These are phyloP conservation scores for Fraxinus ornus DNA, from an alignment of 305 asterid species.

Conservation along the genomic window DNA sequence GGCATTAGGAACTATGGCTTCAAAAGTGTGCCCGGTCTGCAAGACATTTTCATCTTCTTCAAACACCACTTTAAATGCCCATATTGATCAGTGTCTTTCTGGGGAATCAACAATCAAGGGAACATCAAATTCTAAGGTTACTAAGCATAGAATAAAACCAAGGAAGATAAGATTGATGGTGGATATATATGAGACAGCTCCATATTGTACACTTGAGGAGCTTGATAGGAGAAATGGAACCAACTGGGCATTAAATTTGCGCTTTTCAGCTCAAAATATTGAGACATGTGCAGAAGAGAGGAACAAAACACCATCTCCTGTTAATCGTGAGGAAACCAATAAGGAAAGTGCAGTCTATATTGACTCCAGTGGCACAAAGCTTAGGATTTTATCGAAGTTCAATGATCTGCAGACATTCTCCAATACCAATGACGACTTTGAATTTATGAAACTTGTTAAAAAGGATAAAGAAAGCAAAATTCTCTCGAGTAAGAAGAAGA, in stretches of 20 bases:
- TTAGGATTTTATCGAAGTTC: slow-evolving; percentile 69
- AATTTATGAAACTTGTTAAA: slow-evolving; percentile 35
- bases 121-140: slow-evolving; percentile 43
- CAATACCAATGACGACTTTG: slow-evolving; percentile 28
- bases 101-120: slow-evolving; percentile 53
- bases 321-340: slow-evolving; percentile 37
- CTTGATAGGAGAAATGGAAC: slow-evolving; percentile 91
- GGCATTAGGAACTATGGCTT: slow-evolving; percentile 69
- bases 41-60: slow-evolving; percentile 85
- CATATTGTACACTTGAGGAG: slow-evolving; percentile 76
- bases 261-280: slow-evolving; percentile 41
- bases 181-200: slow-evolving; percentile 73
- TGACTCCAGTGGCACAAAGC: slow-evolving; percentile 76
- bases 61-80: slow-evolving; percentile 95
- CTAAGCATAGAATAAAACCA: slow-evolving; percentile 72
- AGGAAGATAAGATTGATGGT: slow-evolving; percentile 68
- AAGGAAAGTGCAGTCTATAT: slow-evolving; percentile 66
- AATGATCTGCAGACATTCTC: slow-evolving; percentile 33
- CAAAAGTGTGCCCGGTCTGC: slow-evolving; percentile 97
- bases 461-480: slow-evolving; percentile 39
- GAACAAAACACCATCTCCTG: slow-evolving; percentile 24
- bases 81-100: slow-evolving; percentile 92
- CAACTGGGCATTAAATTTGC: slow-evolving; percentile 59
- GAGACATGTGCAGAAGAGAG: slow-evolving; percentile 37
- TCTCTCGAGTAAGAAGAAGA: slow-evolving; percentile 46